Base-by-base conservation (phyloP, 495 filamentous ascomycete species). In the Penicillium daleae region DNA sequence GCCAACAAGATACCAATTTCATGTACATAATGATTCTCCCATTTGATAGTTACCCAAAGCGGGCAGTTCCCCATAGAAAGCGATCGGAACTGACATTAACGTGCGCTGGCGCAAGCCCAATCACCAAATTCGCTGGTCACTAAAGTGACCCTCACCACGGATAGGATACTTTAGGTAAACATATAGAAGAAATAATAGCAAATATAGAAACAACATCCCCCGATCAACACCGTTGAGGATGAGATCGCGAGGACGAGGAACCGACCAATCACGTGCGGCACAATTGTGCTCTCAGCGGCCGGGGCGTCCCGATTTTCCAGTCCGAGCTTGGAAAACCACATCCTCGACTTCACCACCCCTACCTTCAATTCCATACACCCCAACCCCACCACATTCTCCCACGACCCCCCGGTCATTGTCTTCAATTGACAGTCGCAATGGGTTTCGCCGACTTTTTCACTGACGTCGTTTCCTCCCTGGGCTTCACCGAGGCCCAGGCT, bases 381-480 rank as follows among this genome's bases (percentile, higher is more conserved):
- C 51, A 33, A 52, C 50, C 66, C 55, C 61, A 54, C 64, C 64
- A 67, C 62, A 40, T 66, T 60, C 67, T 62, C 70, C 65, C 65
- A 62, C 57, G 57, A 59, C 63, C 69, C 66, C 21, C 67, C 67
- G 71, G 71, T 67, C 64, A 71, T 64, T 57, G 44, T 66, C 26
- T 63, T 75, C 76, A 77, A 78, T 74, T 77, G 71, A 77, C 70
- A 64, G 63, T 69, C 78, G 82, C 76, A 70, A 90, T 89, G 87
- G 81, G 83, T 77, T 76, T 89, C 77, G 74, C 82, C 67, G 85
- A 88, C 70, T 80, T 87, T 75, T 83, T 91, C 79, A 79, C 82
- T 74, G 83, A 89, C 74, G 73, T 89, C 64, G 75, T 82, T 70
- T 80, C 82, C 66, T 81, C 83, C 71, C 72, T 87, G 63, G 79